Evolutionary conservation across 2,329 filamentous ascomycete genomes (phyloP), one percentile per base, ranked within the genome.

Genomic region (Epichloe glyceriae): DNA sequence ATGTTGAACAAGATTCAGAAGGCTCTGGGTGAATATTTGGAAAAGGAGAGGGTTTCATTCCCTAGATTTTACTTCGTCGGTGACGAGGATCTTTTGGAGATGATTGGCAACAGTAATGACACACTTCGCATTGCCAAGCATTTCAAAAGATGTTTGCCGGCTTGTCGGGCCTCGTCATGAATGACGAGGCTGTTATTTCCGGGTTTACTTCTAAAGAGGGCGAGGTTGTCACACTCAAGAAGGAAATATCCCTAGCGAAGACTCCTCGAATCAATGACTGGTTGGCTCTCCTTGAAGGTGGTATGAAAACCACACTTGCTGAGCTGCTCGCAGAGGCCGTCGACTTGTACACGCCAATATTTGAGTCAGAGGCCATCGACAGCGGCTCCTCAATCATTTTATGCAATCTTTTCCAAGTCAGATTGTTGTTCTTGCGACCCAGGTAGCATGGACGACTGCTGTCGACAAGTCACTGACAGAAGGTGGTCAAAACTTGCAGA

Each of bases 141-240:
- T 72, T 89, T 99, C 74, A 91, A 95, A 99, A 99, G 75, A 99
- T 99, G 93, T 99, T 99, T 73, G 93, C 94, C 56, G 93, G 93
- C 55, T 76, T 98, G 46, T 91, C 85, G 4, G 93, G 93, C 3
- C 78, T 98, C 37, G 74, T 90, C 41, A 91, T 96, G 74, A 45
- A 95, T 57, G 89, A 97, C 50, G 87, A 96, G 60, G 81, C 83
- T 26, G 82, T 88, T 55, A 97, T 99, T 56, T 84, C 85, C 26
- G 91, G 89, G 6, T 91, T 97, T 61, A 93, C 86, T 2, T 98
- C 93, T 0, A 96, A 95, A 64, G 94, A 99, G 68, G 90, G 85
- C 49, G 93, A 99, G 68, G 78, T 83, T 55, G 88, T 98, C 47
- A 78, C 78, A 55, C 73, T 99, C 53, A 95, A 90, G 70, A 91